Evolutionary conservation across 345 rosid species (phyloP).

Genomic region (Corchorus capsularis): DNA sequence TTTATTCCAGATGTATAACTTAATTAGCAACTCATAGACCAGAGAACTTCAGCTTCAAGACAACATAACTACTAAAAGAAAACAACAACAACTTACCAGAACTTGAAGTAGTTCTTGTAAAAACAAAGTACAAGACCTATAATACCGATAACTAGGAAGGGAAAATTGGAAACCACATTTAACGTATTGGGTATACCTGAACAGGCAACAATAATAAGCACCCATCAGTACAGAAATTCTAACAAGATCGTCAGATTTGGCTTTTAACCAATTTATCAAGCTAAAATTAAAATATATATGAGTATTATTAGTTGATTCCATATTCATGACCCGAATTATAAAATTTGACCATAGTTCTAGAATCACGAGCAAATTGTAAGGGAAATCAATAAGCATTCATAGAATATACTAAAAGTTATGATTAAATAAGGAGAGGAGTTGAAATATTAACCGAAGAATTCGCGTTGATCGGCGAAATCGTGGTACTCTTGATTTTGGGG

Average conservation of each 20-base stretch:
- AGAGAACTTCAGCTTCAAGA: background rate
- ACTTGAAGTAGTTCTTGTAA: constrained; percentile 66
- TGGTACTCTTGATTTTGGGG: constrained; percentile 87
- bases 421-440: background rate
- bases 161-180: constrained; percentile 88
- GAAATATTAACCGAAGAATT: constrained; percentile 57
- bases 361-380: background rate
- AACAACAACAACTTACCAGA: constrained; percentile 44
- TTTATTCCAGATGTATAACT: constrained; percentile 25
- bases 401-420: background rate
- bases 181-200: constrained; percentile 86
- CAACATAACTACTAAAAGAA: background rate
- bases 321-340: background rate
- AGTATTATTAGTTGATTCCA: background rate
- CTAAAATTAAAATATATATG: background rate
- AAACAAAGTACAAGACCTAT: constrained; percentile 78
- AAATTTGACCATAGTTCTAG: background rate
- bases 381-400: background rate
- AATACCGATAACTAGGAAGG: constrained; percentile 83
- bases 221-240: background rate
- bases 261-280: background rate
- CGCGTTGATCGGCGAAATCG: constrained; percentile 88
- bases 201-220: constrained; percentile 19
- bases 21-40: background rate
- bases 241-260: background rate